Conservation (phyloP, 257 asterid genomes). For the Craterostigma plantagineum region DNA sequence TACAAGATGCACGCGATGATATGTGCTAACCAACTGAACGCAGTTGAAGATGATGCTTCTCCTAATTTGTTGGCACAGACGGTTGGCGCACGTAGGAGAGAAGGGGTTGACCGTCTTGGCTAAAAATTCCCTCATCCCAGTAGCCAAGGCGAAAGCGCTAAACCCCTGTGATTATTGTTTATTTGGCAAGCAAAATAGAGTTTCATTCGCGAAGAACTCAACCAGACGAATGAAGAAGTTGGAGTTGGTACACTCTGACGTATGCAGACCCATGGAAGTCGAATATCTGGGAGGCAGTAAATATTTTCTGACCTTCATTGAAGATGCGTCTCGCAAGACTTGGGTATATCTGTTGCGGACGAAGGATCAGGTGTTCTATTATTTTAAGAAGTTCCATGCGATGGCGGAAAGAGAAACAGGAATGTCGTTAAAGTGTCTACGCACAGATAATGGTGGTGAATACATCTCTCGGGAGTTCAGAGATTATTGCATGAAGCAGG, state of each 20-base stretch:
- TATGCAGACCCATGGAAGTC: neutral
- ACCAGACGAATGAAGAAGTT: neutral
- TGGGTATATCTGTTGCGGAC: no score
- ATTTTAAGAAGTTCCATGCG: neutral
- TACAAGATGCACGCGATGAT: neutral
- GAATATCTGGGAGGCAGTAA: neutral
- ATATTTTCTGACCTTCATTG: neutral
- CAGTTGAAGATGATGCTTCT: neutral
- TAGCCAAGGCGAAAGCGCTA: neutral
- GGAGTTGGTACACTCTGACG: neutral
- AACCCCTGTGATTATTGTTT: neutral
- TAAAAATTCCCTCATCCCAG: neutral
- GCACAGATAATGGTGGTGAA: neutral
- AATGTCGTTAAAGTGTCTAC: neutral
- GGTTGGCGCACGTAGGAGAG: neutral
- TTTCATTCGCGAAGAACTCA: neutral
- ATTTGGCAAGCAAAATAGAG: neutral
- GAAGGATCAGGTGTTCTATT: no score
- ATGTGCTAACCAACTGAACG: neutral
- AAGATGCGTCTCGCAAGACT: no score
- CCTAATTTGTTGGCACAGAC: neutral
- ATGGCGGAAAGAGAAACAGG: neutral
- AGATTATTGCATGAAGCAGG: neutral
- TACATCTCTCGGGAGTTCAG: neutral
- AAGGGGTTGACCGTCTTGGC: neutral